phyloP scores from a whole-genome alignment of 306 rosid genomes.

The Abrus pulchellus region DNA sequence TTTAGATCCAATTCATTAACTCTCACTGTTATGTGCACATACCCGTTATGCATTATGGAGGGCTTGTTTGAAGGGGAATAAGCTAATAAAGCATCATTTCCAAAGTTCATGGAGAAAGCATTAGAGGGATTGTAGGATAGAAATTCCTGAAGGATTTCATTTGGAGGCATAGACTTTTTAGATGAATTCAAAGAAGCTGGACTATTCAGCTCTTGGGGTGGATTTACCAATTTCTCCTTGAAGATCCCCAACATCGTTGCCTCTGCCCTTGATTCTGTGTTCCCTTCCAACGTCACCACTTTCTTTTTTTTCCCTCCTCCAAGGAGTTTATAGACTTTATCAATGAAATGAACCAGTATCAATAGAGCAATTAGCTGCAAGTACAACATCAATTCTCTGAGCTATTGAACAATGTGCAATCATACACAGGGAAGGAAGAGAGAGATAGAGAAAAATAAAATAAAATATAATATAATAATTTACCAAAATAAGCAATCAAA shows the following conservation, averaged over 20 bases:
- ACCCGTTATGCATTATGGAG: conserved; percentile 58
- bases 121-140: conserved; percentile 55
- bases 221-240: conserved; percentile 74
- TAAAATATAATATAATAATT: background rate
- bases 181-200: conserved; percentile 63
- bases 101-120: conserved; percentile 66
- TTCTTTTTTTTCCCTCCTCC: background rate
- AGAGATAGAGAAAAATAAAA: background rate
- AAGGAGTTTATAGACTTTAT: conserved; percentile 42
- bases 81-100: conserved; percentile 67
- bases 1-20: conserved; percentile 2
- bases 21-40: conserved; percentile 25
- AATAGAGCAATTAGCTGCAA: conserved; percentile 45
- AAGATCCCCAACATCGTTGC: conserved; percentile 82
- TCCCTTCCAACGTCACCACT: conserved; percentile 35
- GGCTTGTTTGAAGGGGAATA: conserved; percentile 56
- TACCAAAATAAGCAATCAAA: conserved; percentile 45
- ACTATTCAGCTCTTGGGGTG: conserved; percentile 89
- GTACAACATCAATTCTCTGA: conserved; percentile 19
- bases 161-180: conserved; percentile 57
- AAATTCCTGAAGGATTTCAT: conserved; percentile 66
- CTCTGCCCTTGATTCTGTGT: background rate
- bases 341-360: conserved; percentile 52
- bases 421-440: background rate
- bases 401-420: conserved; percentile 9